Conservation (phyloP, 2,329 filamentous ascomycete genomes). For the Colletotrichum simmondsii region DNA sequence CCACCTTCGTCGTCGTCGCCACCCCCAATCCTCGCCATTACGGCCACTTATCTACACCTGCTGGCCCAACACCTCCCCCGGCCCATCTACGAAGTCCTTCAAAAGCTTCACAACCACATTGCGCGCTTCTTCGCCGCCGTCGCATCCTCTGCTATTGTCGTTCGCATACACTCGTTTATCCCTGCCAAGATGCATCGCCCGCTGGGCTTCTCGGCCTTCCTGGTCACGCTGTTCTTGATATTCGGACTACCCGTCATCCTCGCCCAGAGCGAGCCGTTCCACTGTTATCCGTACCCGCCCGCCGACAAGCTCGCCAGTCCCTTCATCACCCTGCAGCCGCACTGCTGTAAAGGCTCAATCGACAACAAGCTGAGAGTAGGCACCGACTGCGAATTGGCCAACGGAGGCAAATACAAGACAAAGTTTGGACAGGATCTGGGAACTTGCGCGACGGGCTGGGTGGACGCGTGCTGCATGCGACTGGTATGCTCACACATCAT, state of each 20-base stretch:
- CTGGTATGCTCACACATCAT: conserved; percentile 14
- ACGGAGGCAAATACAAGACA: conserved; percentile 28
- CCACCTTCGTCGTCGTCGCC: conserved; percentile 16
- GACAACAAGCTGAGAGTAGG: conserved; percentile 29
- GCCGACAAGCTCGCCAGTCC: conserved; percentile 17
- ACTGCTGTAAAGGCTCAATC: conserved; percentile 28
- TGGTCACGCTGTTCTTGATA: conserved; percentile 11
- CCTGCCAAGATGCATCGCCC: conserved; percentile 29
- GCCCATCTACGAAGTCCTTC: conserved; percentile 19
- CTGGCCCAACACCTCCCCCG: conserved; percentile 27
- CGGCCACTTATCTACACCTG: conserved; percentile 26
- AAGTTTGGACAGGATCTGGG: conserved; percentile 33
- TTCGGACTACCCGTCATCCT: conserved; percentile 28
- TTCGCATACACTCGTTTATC: conserved; percentile 19
- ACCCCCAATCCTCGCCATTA: conserved; percentile 31
- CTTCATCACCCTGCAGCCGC: conserved; percentile 28
- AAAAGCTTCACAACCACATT: conserved; percentile 11
- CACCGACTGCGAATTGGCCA: conserved; percentile 18
- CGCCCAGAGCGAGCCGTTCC: conserved; percentile 31
- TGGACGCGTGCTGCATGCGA: conserved; percentile 34
- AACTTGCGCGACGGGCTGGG: conserved; percentile 28
- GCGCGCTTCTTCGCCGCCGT: background rate
- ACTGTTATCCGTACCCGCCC: conserved; percentile 31
- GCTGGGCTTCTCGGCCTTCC: conserved; percentile 20
- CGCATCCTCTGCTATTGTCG: conserved; percentile 16